Conservation (phyloP, 2,329 filamentous ascomycete genomes). For the Thelonectria blattea region DNA sequence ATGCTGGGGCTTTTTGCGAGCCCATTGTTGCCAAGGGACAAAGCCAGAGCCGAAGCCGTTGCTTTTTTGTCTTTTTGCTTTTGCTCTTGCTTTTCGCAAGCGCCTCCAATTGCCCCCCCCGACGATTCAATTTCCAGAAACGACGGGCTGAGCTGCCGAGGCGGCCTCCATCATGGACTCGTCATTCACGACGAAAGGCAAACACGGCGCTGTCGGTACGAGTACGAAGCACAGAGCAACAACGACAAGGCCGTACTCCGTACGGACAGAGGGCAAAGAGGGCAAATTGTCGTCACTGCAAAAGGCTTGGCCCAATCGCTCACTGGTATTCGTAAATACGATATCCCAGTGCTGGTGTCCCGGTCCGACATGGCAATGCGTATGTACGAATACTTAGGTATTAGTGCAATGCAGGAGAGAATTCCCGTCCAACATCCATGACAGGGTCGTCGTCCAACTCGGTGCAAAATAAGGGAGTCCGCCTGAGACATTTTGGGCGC, state of each 20-base stretch:
- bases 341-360: not conserved
- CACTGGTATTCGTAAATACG: not conserved
- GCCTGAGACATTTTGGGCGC: constrained; percentile 34
- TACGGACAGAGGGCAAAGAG: too few species aligned
- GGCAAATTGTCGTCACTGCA: not conserved
- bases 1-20: constrained; percentile 22
- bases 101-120: constrained; percentile 28
- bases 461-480: constrained; percentile 20
- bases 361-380: not conserved
- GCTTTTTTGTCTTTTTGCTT: constrained; percentile 35
- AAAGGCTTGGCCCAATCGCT: not conserved
- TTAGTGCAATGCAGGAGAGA: too few species aligned
- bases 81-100: constrained; percentile 34
- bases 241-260: too few species aligned
- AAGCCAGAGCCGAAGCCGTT: constrained; percentile 28
- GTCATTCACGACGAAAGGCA: not conserved
- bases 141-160: constrained; percentile 3
- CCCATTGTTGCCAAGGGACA: constrained; percentile 14
- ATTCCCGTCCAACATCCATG: too few species aligned
- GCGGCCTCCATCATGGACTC: not conserved
- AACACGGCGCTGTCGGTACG: not conserved
- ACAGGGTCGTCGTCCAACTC: constrained; percentile 19
- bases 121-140: constrained; percentile 26
- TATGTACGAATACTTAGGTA: too few species aligned
- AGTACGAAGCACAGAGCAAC: not conserved